Evolutionary conservation across 2,329 filamentous ascomycete species (phyloP), one percentile per base, ranked within the genome.

Genomic region (Paramyrothecium sp.): DNA sequence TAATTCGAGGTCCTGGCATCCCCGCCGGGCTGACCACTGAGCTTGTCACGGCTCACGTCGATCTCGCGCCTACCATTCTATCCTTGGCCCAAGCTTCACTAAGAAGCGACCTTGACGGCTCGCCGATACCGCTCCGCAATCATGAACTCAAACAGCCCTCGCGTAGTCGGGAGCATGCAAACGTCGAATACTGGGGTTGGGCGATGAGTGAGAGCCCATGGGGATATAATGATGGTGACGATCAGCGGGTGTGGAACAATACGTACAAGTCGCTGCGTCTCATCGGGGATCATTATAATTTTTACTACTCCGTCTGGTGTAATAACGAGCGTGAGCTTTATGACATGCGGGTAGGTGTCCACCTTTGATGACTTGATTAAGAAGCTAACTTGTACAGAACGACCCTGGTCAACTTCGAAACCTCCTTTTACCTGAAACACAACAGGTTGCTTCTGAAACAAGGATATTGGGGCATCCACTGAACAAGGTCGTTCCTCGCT

Each of bases 271-370:
- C 77, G 0, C 62, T 87, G 20, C 78, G 85, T n/a, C 69, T 88
- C 7, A 74, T 85, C 3, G 73, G 78, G 1, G 66, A 78, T 2
- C 69, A 73, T 4, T 89, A 89, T 64, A 84, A 81, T 63, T 67
- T 89, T 5, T 84, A 86, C 59, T 90, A 90, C 63, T 81, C 85
- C 0, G 85, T 89, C 0, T 90, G 87, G 87, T 90, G 88, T 65
- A 88, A 73, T 17, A 85, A 85, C 54, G 87, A 89, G 64, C 82
- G 85, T 56, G 86, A 90, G 67, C 77, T 89, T 2, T 90, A 89
- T 65, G 80, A 89, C 59, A 65, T 88, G 46, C 80, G 75, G 64
- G 84, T 65, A 58, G 5, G 64, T 51, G 5, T 20, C 2, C 3
- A 30, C 20, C 22, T 26, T 10, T 16, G 19, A 21, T 4, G 3